These are phyloP conservation scores for Xylaria sp. DNA, from an alignment of 2,329 filamentous ascomycete species.

Conservation along the genomic window DNA sequence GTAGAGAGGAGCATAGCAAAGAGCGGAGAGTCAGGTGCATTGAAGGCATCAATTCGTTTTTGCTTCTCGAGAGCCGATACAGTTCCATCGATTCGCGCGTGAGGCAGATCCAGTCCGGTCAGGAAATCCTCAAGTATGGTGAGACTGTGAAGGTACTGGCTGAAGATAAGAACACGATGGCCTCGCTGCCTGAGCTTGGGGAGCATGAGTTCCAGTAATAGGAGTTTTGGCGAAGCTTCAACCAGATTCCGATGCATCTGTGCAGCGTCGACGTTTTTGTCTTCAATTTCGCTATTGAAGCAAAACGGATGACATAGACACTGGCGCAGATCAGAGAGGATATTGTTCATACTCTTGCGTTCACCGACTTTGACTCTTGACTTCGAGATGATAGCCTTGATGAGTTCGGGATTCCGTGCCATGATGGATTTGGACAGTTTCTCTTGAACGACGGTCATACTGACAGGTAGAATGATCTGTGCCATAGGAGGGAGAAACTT, in stretches of 20 bases:
- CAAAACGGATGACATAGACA: constrained; percentile 95
- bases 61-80: constrained; percentile 83
- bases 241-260: constrained; percentile 75
- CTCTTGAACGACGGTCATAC: constrained; percentile 90
- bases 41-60: constrained; percentile 89
- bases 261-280: constrained; percentile 56
- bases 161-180: constrained; percentile 90
- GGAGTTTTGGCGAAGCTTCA: constrained; percentile 84
- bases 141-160: constrained; percentile 85
- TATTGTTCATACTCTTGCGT: constrained; percentile 81
- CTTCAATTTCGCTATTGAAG: constrained; percentile 86
- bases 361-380: constrained; percentile 63
- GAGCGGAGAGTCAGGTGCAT: constrained; percentile 71
- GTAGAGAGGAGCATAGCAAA: constrained; percentile 94
- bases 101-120: constrained; percentile 63
- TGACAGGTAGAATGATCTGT: constrained; percentile 93
- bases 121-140: constrained; percentile 92
- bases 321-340: constrained; percentile 90
- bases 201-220: constrained; percentile 77
- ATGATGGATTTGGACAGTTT: constrained; percentile 92
- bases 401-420: constrained; percentile 81
- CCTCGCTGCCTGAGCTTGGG: constrained; percentile 80
- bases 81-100: constrained; percentile 79
- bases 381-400: constrained; percentile 76
- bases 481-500: constrained; percentile 90